phyloP scores from a whole-genome alignment of 495 filamentous ascomycete species.

The Parathielavia appendiculata region DNA sequence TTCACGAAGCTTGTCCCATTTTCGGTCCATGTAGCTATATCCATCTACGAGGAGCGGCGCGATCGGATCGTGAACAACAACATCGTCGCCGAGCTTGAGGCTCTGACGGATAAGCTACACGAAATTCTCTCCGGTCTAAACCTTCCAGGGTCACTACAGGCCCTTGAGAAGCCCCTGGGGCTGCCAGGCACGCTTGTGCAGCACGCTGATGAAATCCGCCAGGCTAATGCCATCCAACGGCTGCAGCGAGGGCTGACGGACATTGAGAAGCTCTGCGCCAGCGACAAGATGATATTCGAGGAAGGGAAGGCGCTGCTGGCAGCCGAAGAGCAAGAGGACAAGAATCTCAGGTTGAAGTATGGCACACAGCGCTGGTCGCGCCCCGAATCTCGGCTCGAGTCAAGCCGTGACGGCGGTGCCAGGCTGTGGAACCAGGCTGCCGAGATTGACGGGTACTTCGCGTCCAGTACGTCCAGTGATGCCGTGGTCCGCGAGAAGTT shows the following conservation, averaged over 20 bases:
- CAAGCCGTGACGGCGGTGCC: conserved; percentile 53
- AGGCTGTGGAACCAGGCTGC: conserved; percentile 69
- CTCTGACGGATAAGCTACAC: conserved; percentile 71
- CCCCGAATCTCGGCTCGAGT: conserved; percentile 52
- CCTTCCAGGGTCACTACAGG: conserved; percentile 87
- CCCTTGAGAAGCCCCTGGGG: conserved; percentile 89
- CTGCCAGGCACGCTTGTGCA: conserved; percentile 78
- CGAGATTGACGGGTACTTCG: conserved; percentile 85
- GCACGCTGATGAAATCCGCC: conserved; percentile 93
- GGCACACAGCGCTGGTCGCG: conserved; percentile 85
- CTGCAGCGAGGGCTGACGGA: conserved; percentile 75
- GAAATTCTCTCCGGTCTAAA: conserved; percentile 79
- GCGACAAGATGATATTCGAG: conserved; percentile 67
- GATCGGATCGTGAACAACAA: conserved; percentile 82
- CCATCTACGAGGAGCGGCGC: conserved; percentile 87
- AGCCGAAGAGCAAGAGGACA: conserved; percentile 79
- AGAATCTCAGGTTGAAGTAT: conserved; percentile 65
- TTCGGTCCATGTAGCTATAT: conserved; percentile 89
- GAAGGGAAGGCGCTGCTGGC: conserved; percentile 74
- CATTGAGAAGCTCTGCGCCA: conserved; percentile 75
- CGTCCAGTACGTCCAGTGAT: conserved; percentile 78
- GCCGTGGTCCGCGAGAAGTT: conserved; percentile 74
- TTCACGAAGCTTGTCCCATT: conserved; percentile 94
- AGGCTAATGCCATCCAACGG: conserved; percentile 75
- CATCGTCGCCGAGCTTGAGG: conserved; percentile 80